phyloP scores from a whole-genome alignment of 2,329 filamentous ascomycete species.

The Paecilomyces fulvus region DNA sequence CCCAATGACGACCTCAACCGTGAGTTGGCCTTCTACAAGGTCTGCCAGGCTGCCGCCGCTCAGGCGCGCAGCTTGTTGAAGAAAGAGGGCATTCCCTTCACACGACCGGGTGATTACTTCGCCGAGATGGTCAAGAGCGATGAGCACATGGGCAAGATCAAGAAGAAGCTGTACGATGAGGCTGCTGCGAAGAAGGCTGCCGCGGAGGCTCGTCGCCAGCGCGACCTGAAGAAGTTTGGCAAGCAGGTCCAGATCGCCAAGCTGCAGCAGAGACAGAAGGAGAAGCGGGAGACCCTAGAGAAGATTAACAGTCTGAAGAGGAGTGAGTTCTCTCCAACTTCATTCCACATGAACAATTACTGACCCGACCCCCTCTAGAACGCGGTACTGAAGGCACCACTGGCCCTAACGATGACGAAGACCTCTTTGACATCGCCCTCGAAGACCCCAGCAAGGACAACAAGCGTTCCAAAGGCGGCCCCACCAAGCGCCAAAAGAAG shows the following conservation, averaged over 20 bases:
- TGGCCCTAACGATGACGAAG: conserved; percentile 64
- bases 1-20: conserved; percentile 86
- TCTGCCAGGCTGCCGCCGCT: conserved; percentile 71
- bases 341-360: neutral
- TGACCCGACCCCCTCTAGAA: conserved; percentile 38
- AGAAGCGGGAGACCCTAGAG: conserved; percentile 85
- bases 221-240: conserved; percentile 97
- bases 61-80: conserved; percentile 65
- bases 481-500: conserved; percentile 79
- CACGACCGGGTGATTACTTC: conserved; percentile 88
- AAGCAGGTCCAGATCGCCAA: conserved; percentile 97
- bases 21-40: conserved; percentile 87
- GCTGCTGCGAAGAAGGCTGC: conserved; percentile 87
- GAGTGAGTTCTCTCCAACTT: conserved; percentile 56
- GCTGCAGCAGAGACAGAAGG: conserved; percentile 85
- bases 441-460: conserved; percentile 58
- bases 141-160: conserved; percentile 96
- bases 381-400: conserved; percentile 61
- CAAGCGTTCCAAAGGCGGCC: conserved; percentile 35
- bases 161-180: conserved; percentile 84
- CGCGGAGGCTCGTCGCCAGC: conserved; percentile 79
- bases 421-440: conserved; percentile 85
- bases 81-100: conserved; percentile 76
- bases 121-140: conserved; percentile 99
- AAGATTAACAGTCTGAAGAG: conserved; percentile 93